A percentile compares a stretch with the other conserved stretches of the same genome.
Conservation (phyloP, 768 basidiomycete species). For the Russula virescens region DNA sequence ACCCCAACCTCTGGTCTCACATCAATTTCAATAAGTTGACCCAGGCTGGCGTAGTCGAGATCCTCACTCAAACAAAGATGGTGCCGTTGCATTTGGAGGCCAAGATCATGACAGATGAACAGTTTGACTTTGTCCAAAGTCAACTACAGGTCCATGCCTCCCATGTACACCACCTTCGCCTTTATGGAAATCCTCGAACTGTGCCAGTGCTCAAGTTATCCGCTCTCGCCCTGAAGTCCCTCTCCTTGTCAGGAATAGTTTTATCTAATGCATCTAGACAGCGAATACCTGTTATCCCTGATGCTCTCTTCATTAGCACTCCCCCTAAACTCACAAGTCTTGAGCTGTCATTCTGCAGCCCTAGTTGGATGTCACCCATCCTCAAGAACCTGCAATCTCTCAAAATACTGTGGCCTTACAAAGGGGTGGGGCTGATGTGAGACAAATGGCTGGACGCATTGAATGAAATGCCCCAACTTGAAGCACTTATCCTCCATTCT, state of each 20-base stretch:
- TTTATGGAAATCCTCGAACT: background rate
- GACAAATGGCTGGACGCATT: conserved; percentile 15
- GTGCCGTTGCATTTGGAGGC: background rate
- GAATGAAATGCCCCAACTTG: conserved; percentile 7
- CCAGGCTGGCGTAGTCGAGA: background rate
- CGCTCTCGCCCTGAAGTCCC: background rate
- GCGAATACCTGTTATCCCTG: background rate
- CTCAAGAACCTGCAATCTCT: conserved; percentile 6
- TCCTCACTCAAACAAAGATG: background rate
- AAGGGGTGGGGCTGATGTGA: background rate
- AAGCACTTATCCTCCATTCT: background rate
- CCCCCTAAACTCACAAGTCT: background rate
- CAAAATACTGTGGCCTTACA: background rate
- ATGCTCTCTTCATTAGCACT: background rate
- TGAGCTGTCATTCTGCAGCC: background rate
- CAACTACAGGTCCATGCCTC: background rate
- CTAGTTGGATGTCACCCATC: conserved; percentile 4
- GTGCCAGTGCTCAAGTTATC: background rate
- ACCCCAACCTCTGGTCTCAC: conserved; percentile 8
- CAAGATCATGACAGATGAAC: background rate
- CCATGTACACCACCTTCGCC: background rate
- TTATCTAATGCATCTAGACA: too few species aligned
- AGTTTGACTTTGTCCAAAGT: background rate
- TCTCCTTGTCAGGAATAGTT: too few species aligned
- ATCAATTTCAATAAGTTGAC: conserved; percentile 1